A percentile compares a stretch with the other conserved stretches of the same genome.
Conservation (phyloP, 805 yeast species). For the Myxozyma neotropica region DNA sequence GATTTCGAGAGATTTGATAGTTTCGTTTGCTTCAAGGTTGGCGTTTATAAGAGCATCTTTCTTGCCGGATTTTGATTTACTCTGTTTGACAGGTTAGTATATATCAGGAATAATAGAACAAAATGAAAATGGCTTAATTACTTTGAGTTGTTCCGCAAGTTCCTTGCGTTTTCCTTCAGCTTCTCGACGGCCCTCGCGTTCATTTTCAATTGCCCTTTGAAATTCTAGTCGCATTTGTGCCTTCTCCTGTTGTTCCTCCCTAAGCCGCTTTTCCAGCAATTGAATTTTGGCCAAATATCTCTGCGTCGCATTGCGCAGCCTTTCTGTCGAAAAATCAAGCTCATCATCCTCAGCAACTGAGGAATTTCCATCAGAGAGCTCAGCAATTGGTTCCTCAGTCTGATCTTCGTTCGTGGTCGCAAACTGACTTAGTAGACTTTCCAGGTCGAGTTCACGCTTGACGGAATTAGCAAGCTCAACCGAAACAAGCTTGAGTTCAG, state of each 20-base stretch:
- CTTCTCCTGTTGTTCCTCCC: constrained; percentile 29
- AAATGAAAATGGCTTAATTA: not conserved
- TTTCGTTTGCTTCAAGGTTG: constrained; percentile 11
- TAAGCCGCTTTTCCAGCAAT: constrained; percentile 18
- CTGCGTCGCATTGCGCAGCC: not conserved
- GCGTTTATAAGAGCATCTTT: constrained; percentile 6
- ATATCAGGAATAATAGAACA: not conserved
- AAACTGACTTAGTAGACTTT: constrained; percentile 26
- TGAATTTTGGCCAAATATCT: constrained; percentile 10
- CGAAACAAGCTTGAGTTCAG: constrained; percentile 29
- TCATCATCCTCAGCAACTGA: constrained; percentile 16
- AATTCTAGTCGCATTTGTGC: constrained; percentile 27
- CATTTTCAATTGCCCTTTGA: constrained; percentile 17
- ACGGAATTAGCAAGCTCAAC: constrained; percentile 32
- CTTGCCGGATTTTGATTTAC: constrained; percentile 14
- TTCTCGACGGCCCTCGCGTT: constrained; percentile 19
- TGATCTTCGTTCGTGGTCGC: constrained; percentile 24
- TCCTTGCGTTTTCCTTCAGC: constrained; percentile 17
- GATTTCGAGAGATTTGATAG: constrained; percentile 15
- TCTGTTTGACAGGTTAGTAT: not conserved
- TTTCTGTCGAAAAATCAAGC: not conserved
- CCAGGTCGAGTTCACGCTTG: constrained; percentile 34
- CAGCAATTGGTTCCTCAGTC: constrained; percentile 8
- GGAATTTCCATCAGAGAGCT: constrained; percentile 14
- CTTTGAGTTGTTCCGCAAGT: constrained; percentile 27